Evolutionary conservation across 108 stramenopile genomes (phyloP).

Genomic region (Cyclotella atomus): DNA sequence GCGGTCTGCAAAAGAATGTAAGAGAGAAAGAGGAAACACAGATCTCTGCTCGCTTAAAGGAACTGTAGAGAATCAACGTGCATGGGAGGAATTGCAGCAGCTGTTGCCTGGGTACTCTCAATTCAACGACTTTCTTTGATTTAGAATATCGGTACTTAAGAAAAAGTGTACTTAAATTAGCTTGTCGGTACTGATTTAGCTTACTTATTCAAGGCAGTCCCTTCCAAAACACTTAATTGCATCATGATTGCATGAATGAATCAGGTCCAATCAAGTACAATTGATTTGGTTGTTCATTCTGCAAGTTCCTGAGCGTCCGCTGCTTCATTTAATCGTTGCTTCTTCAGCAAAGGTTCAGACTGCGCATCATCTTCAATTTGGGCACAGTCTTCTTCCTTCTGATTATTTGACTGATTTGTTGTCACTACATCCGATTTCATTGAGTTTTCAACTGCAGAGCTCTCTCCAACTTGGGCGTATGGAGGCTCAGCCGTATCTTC

Average conservation of each 20-base stretch:
- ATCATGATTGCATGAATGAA: too few relatives aligned
- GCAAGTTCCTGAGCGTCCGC: neutral
- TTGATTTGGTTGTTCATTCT: too few relatives aligned
- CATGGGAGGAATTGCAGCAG: slow-evolving; percentile 1
- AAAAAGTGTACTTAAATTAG: neutral
- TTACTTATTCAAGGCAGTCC: too few relatives aligned
- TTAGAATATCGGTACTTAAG: neutral
- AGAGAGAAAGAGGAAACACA: slow-evolving; percentile 1
- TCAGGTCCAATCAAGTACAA: too few relatives aligned
- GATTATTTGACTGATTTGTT: too few relatives aligned
- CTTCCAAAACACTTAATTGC: too few relatives aligned
- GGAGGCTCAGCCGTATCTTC: neutral
- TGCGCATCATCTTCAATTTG: too few relatives aligned
- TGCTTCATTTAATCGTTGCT: neutral
- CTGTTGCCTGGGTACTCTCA: neutral
- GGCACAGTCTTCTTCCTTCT: too few relatives aligned
- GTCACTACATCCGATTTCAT: neutral
- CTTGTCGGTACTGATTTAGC: too few relatives aligned
- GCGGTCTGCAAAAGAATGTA: slow-evolving; percentile 17
- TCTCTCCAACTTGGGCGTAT: too few relatives aligned
- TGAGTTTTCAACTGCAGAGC: neutral
- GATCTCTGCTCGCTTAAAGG: slow-evolving; percentile 2
- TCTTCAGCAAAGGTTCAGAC: neutral
- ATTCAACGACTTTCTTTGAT: slow-evolving; percentile 7
- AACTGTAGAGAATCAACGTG: slow-evolving; percentile 5